Percentiles rank a stretch among this genome's conserved stretches.
These are phyloP conservation scores for Komagataella mondaviorum DNA, from an alignment of 805 yeast genomes.

Conservation along the genomic window DNA sequence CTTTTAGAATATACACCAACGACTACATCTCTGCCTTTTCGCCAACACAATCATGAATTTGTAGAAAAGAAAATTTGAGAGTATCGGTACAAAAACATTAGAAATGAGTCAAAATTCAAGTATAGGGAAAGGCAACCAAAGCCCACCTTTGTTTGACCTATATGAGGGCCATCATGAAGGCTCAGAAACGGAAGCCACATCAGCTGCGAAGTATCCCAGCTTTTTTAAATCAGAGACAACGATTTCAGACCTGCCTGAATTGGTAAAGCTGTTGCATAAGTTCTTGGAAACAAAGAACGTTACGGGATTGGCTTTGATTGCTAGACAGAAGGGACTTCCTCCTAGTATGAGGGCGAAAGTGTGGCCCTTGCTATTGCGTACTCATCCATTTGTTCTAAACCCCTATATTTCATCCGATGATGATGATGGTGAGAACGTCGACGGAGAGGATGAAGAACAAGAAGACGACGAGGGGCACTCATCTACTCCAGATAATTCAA, in stretches of 20 bases:
- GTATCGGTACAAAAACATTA: neutral
- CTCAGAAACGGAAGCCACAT: neutral
- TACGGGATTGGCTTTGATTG: slow-evolving; percentile 64
- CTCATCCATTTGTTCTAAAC: slow-evolving; percentile 72
- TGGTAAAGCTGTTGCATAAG: neutral
- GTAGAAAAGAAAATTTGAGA: neutral
- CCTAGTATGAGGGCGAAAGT: slow-evolving; percentile 63
- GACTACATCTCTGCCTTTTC: neutral
- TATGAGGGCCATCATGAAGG: neutral
- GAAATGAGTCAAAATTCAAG: neutral
- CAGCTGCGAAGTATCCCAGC: neutral
- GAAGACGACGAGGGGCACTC: neutral
- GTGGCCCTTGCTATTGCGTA: slow-evolving; percentile 74
- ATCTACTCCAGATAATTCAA: slow-evolving; percentile 2
- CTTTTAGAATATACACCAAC: neutral
- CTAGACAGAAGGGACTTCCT: slow-evolving; percentile 78
- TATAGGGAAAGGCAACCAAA: neutral
- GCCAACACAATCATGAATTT: neutral
- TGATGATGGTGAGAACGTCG: slow-evolving; percentile 21
- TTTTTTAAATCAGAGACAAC: neutral
- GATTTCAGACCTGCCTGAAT: neutral
- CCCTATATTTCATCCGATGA: slow-evolving; percentile 61
- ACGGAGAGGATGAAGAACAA: slow-evolving; percentile 14
- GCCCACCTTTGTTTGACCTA: neutral
- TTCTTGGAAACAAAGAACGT: slow-evolving; percentile 35